Evolutionary conservation across 176 grass and related monocot species (phyloP).

Genomic region (Panicum miliaceum): DNA sequence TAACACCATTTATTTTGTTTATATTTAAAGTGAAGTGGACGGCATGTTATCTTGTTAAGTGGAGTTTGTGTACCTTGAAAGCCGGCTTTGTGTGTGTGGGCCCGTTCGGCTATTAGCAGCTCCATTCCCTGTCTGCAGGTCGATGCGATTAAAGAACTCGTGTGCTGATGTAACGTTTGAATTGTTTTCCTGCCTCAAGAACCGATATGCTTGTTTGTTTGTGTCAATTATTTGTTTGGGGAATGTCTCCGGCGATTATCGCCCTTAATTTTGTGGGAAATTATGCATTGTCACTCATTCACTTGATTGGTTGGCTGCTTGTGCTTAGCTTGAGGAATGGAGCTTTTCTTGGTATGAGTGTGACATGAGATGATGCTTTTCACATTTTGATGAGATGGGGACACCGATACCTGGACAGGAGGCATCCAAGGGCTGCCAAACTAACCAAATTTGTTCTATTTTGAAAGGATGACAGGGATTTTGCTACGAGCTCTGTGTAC

Average conservation of each 20-base stretch:
- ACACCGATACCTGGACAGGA: background rate
- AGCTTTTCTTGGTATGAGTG: slow-evolving; percentile 35
- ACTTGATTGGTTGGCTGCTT: background rate
- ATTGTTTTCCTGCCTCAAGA: slow-evolving; percentile 1
- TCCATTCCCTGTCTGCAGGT: background rate
- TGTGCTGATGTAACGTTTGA: slow-evolving; percentile 8
- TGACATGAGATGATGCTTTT: slow-evolving; percentile 41
- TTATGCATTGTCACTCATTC: background rate
- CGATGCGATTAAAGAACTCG: slow-evolving; percentile 36
- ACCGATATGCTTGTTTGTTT: slow-evolving; percentile 2
- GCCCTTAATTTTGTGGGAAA: background rate
- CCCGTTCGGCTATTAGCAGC: background rate
- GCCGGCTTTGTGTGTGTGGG: slow-evolving; percentile 33
- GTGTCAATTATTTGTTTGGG: background rate
- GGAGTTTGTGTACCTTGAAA: slow-evolving; percentile 47
- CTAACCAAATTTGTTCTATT: background rate
- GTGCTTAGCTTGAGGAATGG: background rate
- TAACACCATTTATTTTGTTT: slow-evolving; percentile 33
- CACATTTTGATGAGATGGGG: background rate
- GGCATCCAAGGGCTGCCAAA: background rate
- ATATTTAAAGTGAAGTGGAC: slow-evolving; percentile 45
- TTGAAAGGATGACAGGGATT: background rate
- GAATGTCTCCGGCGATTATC: background rate
- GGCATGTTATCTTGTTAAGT: slow-evolving; percentile 37
- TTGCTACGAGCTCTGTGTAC: background rate